Base-by-base conservation (phyloP, 169 alveolate genomes). In the Plasmodium berghei region DNA sequence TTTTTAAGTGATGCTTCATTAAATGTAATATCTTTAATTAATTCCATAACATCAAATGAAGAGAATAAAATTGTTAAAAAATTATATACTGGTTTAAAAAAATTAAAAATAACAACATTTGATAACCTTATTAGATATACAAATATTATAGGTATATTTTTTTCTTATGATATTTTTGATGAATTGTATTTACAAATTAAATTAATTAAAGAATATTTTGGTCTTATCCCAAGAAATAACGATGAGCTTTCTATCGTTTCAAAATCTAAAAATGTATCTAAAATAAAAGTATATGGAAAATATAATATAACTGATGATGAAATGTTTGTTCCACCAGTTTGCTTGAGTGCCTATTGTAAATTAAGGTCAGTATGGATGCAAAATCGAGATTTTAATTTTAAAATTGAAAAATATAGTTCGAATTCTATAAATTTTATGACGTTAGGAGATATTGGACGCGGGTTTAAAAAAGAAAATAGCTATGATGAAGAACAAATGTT, bases 101-200 rank as follows among this genome's bases (percentile, higher is more conserved):
- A 49, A 54, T 48, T 83, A 67, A 86, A 86, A n/a, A 83, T 83
- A 20, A 67, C 66, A 10, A 83, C 90, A 16, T 67, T 83, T 69
- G 90, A 83, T 18, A 83, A 83, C 20, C 45, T 83, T 28, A 66
- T 83, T 58, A 16, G 90, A 69, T 83, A 83, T 52, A 83, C 90
- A 0, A 83, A 83, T 42, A 83, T 83, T 83, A 58, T 83, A 83
- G 90, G 86, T 40, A 67, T 83, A 6, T 83, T 83, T 69, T 83
- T 83, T 20, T 52, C 90, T 10, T 83, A 83, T 48, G 90, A 83
- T 46, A 83, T 83, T 69, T 83, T 83, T 66, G 90, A 83, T 83
- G 90, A 83, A 67, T 69, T 83, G 59, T 83, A 83, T 58, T 69
- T 83, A 70, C 90, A 83, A 70, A 83, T 83, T 42, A 83, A 83